Conservation (phyloP, 768 basidiomycete genomes). For the Candolleomyces aberdarensis region DNA sequence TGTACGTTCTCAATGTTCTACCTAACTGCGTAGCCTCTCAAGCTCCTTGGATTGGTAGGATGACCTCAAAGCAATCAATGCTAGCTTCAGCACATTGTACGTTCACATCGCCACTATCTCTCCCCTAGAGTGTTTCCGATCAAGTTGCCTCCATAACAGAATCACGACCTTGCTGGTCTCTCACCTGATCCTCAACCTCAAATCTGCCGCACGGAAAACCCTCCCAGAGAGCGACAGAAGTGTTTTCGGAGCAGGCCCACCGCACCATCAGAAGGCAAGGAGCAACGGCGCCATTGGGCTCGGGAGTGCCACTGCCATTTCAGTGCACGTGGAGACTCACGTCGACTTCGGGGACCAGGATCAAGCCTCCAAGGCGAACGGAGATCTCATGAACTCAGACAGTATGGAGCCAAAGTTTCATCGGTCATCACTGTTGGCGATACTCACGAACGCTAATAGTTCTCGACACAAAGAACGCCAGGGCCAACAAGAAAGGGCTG, state of each 20-base stretch:
- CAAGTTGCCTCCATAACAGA: constrained; percentile 9
- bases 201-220: background rate
- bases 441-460: no score
- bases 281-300: background rate
- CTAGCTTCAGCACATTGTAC: constrained; percentile 35
- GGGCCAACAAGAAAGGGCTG: no score
- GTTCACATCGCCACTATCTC: background rate
- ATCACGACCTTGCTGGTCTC: constrained; percentile 37
- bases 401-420: no score
- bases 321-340: background rate
- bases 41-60: constrained; percentile 13
- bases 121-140: background rate
- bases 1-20: no score
- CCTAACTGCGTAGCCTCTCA: no score
- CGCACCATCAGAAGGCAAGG: background rate
- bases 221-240: no score
- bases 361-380: no score
- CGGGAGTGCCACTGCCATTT: background rate
- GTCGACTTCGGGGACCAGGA: background rate
- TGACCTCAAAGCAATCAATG: constrained; percentile 33
- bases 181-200: constrained; percentile 31
- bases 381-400: no score
- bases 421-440: no score
- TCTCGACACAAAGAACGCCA: no score
- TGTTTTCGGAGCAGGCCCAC: no score